Evolutionary conservation across 2,329 filamentous ascomycete genomes (phyloP), one percentile per base, ranked within the genome.

Genomic region (Epichloe coenophiala): DNA sequence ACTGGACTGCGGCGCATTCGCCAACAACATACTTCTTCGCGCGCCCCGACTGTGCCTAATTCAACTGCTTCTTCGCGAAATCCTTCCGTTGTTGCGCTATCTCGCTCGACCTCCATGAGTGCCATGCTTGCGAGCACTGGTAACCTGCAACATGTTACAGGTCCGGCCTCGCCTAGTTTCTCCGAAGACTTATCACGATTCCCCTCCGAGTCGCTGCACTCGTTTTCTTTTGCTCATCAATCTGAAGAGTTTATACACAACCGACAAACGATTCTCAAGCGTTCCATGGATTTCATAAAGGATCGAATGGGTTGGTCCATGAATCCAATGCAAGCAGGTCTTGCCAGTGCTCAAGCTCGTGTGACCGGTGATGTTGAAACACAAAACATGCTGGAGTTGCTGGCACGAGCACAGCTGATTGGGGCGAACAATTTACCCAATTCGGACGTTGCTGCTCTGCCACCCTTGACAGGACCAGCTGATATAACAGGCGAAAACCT

Each of bases 181-280:
- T 78, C 81, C 61, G 93, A 97, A 71, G 93, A 98, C 63, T 78
- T 98, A 44, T 84, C 83, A 44, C 84, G 90, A 47, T 98, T 98
- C 64, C 91, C 93, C 1, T 88, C 88, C 59, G 93, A 98, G 65
- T 98, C 93, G 5, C 73, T 98, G 45, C 93, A 98, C 68, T 98
- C 93, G 2, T 98, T 98, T 70, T 97, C 91, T 12, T 98, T 98
- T 66, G 88, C 93, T 40, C 88, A 95, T 59, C 90, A 95, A 67
- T 91, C 90, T 3, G 90, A 95, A 62, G 91, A 97, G 55, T 82
- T 88, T 55, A 76, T 97, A 51, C 87, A 95, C 64, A 95, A 81
- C 65, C 84, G 93, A 50, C 90, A 97, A 65, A 95, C 88, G 72
- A 85, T 95, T 36, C 67, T 98, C 61, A 95, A 95, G 69, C 80